phyloP scores from a whole-genome alignment of 352 stramenopile genomes.

The Pythium sp. region DNA sequence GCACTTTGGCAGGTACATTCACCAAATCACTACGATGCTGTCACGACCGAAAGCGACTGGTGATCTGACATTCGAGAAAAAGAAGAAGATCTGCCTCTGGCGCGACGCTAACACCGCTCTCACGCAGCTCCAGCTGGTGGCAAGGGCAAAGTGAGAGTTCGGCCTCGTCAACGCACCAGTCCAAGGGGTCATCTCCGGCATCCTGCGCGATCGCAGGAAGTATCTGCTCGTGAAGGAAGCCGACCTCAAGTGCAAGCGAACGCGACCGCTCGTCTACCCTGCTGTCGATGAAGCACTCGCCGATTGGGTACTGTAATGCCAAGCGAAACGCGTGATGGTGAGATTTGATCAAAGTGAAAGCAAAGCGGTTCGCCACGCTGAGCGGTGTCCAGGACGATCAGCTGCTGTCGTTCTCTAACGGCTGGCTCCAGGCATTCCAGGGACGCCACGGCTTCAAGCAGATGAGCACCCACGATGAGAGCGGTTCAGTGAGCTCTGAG shows the following conservation, averaged over 20 bases:
- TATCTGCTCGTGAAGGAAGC: not conserved
- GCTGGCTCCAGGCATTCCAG: not conserved
- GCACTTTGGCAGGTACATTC: not conserved
- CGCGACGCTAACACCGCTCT: not conserved
- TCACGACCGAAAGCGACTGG: not conserved
- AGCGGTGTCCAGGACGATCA: not conserved
- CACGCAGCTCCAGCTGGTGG: not conserved
- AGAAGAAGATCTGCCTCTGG: constrained; percentile 1
- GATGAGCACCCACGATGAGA: not conserved
- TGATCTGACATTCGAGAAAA: not conserved
- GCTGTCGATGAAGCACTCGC: not conserved
- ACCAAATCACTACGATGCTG: not conserved
- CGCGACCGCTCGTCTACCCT: not conserved
- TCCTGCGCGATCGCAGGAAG: not conserved
- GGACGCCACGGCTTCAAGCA: not conserved
- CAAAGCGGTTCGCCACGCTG: not conserved
- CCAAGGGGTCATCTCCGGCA: not conserved
- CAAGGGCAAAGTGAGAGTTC: not conserved
- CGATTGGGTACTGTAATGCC: not conserved
- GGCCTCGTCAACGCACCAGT: not conserved
- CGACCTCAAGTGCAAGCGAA: not conserved
- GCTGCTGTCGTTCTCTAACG: constrained; percentile 1
- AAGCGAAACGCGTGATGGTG: not conserved
- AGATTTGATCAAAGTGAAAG: not conserved
- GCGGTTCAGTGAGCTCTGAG: not conserved